Base-by-base conservation (phyloP, 805 yeast genomes). In the Yarrowia sp. region DNA sequence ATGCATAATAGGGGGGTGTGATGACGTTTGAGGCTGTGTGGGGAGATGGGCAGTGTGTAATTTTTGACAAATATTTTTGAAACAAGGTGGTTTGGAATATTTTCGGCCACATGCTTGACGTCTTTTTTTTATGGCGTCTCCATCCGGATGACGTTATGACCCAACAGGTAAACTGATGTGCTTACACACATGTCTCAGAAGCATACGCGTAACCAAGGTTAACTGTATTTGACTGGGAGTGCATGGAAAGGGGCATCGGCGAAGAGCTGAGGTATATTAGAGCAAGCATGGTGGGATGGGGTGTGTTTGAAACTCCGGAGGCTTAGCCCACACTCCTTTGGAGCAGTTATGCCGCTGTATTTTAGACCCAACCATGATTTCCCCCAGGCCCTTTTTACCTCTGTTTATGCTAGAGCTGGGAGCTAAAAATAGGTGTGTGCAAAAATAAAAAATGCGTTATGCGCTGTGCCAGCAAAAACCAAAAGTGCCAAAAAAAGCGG, bases 191-290 rank as follows among this genome's bases (percentile, higher is more conserved):
- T 48, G 55, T 48, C 55, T 48, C 41, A 48, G 55, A 18, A 48
- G 55, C 55, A 48, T 48, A 48, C 55, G 55, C 55, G 55, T 48
- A 33, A 32, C 53, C 55, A 48, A 48, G 55, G 55, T 35, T 48
- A 48, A 48, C 55, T 48, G 32, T 48, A 48, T 48, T 48, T 35
- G 41, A 10, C 32, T 48, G 55, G 55, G 55, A 35, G 32, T 48
- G 55, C 55, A 48, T 33, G 55, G 55, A 35, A 48, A 48, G 55
- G 55, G 55, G 55, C 32, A 35, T 48, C 39, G 53, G 41, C 15
- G n/a, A 45, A 32, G 53, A 48, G 55, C 18, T 17, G 39, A 15
- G 38, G 2, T 35, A 35, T 35, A 10, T 35, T 9, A 35, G 38
- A 9, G 38, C 10, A 35, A 11, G 38, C 38, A 35, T 35, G 38